Evolutionary conservation across 2,329 filamentous ascomycete species (phyloP).

Genomic region (Fusarium sp.): DNA sequence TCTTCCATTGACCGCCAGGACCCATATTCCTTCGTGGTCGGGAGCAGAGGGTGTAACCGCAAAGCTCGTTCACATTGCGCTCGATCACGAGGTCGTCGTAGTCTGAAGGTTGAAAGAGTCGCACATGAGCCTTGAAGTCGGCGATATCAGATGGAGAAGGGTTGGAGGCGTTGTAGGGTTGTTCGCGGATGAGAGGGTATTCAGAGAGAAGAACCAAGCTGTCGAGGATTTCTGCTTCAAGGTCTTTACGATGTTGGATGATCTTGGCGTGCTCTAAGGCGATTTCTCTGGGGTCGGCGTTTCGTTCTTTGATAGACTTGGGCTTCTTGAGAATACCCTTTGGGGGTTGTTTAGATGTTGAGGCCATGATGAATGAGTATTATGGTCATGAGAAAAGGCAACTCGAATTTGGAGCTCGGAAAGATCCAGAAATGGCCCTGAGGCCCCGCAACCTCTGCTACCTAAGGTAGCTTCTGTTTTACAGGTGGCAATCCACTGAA

Average conservation of each 20-base stretch:
- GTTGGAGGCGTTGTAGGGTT: slow-evolving; percentile 54
- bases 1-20: slow-evolving; percentile 71
- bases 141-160: slow-evolving; percentile 67
- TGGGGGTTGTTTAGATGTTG: slow-evolving; percentile 46
- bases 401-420: neutral
- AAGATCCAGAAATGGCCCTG: neutral
- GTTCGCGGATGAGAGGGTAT: slow-evolving; percentile 53
- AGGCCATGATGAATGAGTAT: slow-evolving; percentile 36
- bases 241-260: slow-evolving; percentile 82
- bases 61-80: slow-evolving; percentile 82
- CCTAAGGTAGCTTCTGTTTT: neutral
- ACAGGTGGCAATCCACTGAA: slow-evolving; percentile 17
- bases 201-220: slow-evolving; percentile 76
- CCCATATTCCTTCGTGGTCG: slow-evolving; percentile 66
- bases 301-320: slow-evolving; percentile 39
- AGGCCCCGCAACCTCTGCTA: slow-evolving; percentile 16
- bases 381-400: neutral
- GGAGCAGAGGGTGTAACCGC: slow-evolving; percentile 85
- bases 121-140: slow-evolving; percentile 72
- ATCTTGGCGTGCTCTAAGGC: slow-evolving; percentile 84
- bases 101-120: slow-evolving; percentile 84
- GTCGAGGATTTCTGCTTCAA: slow-evolving; percentile 77
- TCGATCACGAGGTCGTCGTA: slow-evolving; percentile 90
- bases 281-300: slow-evolving; percentile 62
- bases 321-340: slow-evolving; percentile 71